Evolutionary conservation across 345 rosid species (phyloP).

Genomic region (Salix purpurea): DNA sequence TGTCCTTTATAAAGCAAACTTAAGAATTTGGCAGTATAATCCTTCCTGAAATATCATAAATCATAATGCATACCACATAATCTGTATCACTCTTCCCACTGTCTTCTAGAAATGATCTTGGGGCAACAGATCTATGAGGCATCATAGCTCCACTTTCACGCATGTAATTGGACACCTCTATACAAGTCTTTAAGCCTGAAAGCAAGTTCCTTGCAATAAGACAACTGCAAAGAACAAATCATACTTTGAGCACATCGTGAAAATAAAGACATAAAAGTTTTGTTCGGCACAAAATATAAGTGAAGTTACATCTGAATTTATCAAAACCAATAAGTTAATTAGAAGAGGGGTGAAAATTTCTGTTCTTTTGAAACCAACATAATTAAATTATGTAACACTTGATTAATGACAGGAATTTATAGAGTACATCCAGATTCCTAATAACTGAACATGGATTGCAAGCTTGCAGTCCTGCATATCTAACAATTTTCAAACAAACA

Average conservation of each 20-base stretch:
- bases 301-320: neutral
- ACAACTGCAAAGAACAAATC: conserved; percentile 56
- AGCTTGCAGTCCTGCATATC: neutral
- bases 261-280: conserved; percentile 9
- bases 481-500: neutral
- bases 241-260: conserved; percentile 3
- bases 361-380: neutral
- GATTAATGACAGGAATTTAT: neutral
- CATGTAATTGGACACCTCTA: conserved; percentile 85
- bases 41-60: conserved; percentile 5
- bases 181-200: conserved; percentile 92
- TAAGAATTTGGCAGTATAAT: neutral
- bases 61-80: conserved; percentile 41
- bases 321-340: neutral
- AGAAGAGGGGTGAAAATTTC: neutral
- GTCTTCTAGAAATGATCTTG: conserved; percentile 57
- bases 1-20: neutral
- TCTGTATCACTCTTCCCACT: conserved; percentile 55
- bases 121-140: conserved; percentile 50
- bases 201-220: conserved; percentile 95
- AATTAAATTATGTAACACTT: neutral
- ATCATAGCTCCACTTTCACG: conserved; percentile 58
- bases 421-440: neutral
- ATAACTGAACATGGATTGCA: neutral
- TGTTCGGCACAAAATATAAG: conserved; percentile 4